Evolutionary conservation across 169 alveolate genomes (phyloP), one percentile per base, ranked within the genome.

Genomic region (Cryptosporidium sp.): DNA sequence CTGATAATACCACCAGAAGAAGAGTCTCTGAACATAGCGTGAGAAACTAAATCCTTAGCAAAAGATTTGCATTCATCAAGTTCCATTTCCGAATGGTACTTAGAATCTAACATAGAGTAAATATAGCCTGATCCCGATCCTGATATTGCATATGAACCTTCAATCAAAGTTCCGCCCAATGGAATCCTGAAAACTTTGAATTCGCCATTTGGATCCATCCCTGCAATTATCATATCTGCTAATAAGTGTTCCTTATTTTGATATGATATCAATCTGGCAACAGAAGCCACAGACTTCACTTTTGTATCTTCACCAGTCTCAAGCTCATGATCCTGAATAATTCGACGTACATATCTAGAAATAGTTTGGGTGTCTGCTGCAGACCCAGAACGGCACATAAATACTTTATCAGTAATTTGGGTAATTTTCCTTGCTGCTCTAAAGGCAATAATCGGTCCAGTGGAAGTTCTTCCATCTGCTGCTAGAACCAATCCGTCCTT

Each of bases 391-490:
- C 98, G 94, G 87, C 97, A 93, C 85, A 97, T 97, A 91, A 94
- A 96, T n/a, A 97, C 95, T 65, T 86, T 96, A 50, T 93, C 96
- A 86, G 95, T 84, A 55, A 95, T 86, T 39, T 94, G 92, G 86
- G 97, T 94, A 35, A 97, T 96, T 93, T 97, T 97, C 55, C 98
- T 89, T 7, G 98, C 96, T 33, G 96, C 98, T 48, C 98, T 92
- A 70, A 95, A 95, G 29, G 95, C 97, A 48, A 96, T 97, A 50
- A 94, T 94, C 6, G 95, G 86, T 35, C 99, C 99, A 18, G 97
- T 95, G 12, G 99, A 96, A 1, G 98, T 97, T 39, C 99, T 93
- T 16, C 98, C 92, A 93, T 97, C 99, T 31, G 99, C 98, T 6
- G 97, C 98, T 52, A 97, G 85, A 86, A 96, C 93, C 35, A 97